Percentiles rank a stretch among this genome's conserved stretches.
phyloP scores from a whole-genome alignment of 768 basidiomycete genomes.

The Phanerodontia chrysosporium region DNA sequence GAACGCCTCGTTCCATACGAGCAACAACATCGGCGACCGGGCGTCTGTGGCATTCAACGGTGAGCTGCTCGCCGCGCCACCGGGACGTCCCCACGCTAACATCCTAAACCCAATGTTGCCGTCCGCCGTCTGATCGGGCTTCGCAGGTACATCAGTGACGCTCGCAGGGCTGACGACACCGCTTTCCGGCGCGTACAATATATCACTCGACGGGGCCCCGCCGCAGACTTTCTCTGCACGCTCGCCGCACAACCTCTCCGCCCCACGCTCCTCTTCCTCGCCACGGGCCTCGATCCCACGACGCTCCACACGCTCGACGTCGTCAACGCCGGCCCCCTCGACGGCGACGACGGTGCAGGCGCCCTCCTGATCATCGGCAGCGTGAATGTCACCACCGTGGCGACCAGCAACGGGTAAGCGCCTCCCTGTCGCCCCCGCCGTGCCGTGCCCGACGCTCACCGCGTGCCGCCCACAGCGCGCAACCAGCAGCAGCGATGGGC shows the following conservation, averaged over 20 bases:
- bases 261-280: slow-evolving; percentile 59
- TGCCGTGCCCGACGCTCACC: background rate
- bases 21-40: slow-evolving; percentile 41
- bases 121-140: slow-evolving; percentile 10
- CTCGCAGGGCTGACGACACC: slow-evolving; percentile 59
- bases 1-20: slow-evolving; percentile 24
- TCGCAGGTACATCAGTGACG: slow-evolving; percentile 55
- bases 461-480: background rate
- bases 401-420: slow-evolving; percentile 33
- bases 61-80: slow-evolving; percentile 19
- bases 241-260: slow-evolving; percentile 43
- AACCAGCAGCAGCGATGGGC: slow-evolving; percentile 17
- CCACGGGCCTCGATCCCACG: slow-evolving; percentile 53
- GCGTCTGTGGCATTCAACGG: slow-evolving; percentile 44
- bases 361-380: slow-evolving; percentile 47
- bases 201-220: slow-evolving; percentile 40
- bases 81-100: slow-evolving; percentile 16
- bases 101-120: background rate
- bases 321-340: slow-evolving; percentile 45
- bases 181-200: slow-evolving; percentile 52
- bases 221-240: slow-evolving; percentile 34
- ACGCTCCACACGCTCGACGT: slow-evolving; percentile 47
- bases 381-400: slow-evolving; percentile 44
- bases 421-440: slow-evolving; percentile 5
- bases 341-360: slow-evolving; percentile 20